Evolutionary conservation across 2,329 filamentous ascomycete species (phyloP), one percentile per base, ranked within the genome.

Genomic region (Xylariaceae sp.): DNA sequence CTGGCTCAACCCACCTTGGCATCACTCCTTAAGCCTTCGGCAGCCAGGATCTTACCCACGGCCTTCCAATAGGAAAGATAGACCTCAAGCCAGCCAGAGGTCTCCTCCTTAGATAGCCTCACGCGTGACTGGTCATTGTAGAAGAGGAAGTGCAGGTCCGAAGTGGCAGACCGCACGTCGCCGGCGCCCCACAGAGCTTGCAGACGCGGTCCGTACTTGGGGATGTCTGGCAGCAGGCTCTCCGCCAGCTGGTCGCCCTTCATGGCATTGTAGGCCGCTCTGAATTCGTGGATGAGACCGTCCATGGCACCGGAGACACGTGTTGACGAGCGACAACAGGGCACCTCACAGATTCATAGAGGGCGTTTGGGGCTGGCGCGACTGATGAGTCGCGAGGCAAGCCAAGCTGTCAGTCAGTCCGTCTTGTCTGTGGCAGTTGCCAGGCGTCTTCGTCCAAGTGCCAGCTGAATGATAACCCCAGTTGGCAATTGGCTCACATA

Each of bases 41-140:
- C 74, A 11, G 72, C 72, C 33, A 92, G 60, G 18, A 95, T 72
- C 48, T 85, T 80, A 19, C 78, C 80, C 24, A 83, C 63, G 16
- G 85, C 84, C 49, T 83, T 87, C 87, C 89, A 95, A 54, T 89
- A 94, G 14, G 76, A 69, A 22, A 72, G 66, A 53, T 89, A 94
- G 19, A 96, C 78, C 24, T 94, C 89, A 1, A 81, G 68, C 92
- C 92, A 98, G n/a, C 80, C 81, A 37, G 71, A 74, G 16, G 76
- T 66, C 61, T 94, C 86, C 25, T 79, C 72, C 25, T 75, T 70
- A n/a, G 69, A 63, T 16, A 87, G 56, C 33, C 65, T 70, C 19
- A 65, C 59, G 19, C 67, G 64, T 37, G 66, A 62, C 35, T 69
- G 70, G 46, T 70, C 77, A 45, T 80, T 77, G 37, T 67, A 64